Base-by-base conservation (phyloP, 129 eudicot species). In the Flaveria bidentis region DNA sequence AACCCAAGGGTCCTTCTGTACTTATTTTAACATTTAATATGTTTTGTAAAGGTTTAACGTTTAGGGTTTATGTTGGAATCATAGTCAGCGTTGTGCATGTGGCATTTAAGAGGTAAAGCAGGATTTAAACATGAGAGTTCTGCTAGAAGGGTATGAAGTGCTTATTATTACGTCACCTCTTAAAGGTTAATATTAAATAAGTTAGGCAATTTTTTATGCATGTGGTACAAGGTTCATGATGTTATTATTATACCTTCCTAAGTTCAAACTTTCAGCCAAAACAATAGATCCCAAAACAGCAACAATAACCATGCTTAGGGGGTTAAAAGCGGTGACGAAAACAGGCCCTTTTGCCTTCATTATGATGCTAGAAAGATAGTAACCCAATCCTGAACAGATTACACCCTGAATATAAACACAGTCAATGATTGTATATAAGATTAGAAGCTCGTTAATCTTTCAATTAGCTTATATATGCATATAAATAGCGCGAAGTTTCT, bases 291-390 rank as follows among this genome's bases (percentile, higher is more conserved):
- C 84, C 63, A 91, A 25, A 69, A 91, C 20, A 9, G 97, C 93
- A 67, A 89, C 97, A 22, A 94, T 81, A 26, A 91, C 93, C 99
- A 94, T 91, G 77, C 80, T 67, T 26, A 94, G 77, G 39, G 99
- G 99, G 63, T 71, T 91, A 69, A 94, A 94, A 28, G 97, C 85
- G 6, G 99, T 87, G 41, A 91, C 97, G 44, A 94, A 91, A 77
- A 94, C 93, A 0, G 99, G 99, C 14, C 99, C 99, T 82, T 82
- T 87, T 73, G 75, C 75, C 78, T 86, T 82, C 96, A 94, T 88
- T 65, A 91, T 74, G 5, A 91, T 61, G 55, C 98, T 93, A 7
- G 89, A 78, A n/a, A 91, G 69, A 84, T 89, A 94, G 82, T 91
- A 94, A 14, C 81, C 80, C 60, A 94, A 53, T 64, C 97, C 99